Conservation (phyloP, 148 eudicot genomes). For the Persicaria tinctoria region DNA sequence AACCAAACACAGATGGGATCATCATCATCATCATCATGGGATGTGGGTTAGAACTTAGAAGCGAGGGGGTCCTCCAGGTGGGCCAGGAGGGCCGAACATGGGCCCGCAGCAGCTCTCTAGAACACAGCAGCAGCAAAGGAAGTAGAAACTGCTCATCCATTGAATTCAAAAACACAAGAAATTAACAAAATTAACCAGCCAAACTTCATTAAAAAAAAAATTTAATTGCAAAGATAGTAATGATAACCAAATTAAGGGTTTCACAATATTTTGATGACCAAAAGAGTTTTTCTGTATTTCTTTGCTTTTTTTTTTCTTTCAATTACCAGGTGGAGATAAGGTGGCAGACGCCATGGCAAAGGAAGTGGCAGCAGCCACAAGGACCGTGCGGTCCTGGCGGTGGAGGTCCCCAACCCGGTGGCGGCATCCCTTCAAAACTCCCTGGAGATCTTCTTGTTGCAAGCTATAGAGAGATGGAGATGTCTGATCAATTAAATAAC, state of each 20-base stretch:
- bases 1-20: not conserved
- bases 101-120: constrained; percentile 25
- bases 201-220: not conserved
- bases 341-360: constrained; percentile 12
- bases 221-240: not conserved
- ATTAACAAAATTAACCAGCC: not conserved
- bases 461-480: too few species aligned
- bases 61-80: constrained; percentile 5
- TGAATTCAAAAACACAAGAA: not conserved
- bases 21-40: not conserved
- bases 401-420: constrained; percentile 15
- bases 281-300: not conserved
- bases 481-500: not conserved
- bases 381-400: constrained; percentile 8
- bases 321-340: constrained; percentile 10
- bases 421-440: not conserved
- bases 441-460: too few species aligned
- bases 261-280: not conserved
- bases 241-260: not conserved
- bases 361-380: constrained; percentile 1
- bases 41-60: not conserved
- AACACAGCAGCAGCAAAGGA: constrained; percentile 23
- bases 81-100: constrained; percentile 20
- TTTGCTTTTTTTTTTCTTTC: too few species aligned
- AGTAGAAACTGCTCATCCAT: constrained; percentile 18